Evolutionary conservation across 257 asterid species (phyloP).

Genomic region (Petrea volubilis): DNA sequence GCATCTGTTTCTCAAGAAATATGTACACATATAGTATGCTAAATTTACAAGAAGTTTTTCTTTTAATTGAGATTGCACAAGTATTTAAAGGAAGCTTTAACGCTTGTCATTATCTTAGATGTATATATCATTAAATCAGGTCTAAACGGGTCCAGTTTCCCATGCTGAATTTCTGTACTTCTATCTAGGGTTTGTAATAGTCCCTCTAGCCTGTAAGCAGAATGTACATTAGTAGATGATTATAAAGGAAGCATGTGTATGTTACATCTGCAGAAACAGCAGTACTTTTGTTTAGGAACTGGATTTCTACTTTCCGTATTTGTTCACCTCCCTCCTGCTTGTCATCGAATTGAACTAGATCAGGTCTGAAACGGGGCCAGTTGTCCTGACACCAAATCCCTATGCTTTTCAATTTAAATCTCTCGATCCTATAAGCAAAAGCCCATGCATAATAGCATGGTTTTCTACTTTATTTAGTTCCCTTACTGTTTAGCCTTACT

Average conservation of each 20-base stretch:
- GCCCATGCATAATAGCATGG: neutral
- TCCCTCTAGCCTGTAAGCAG: constrained; percentile 15
- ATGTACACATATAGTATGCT: too few relatives aligned
- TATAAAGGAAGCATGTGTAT: neutral
- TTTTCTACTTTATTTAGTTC: neutral
- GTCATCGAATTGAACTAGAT: neutral
- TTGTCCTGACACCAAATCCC: neutral
- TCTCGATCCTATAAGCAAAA: neutral
- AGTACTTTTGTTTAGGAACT: neutral
- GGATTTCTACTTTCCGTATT: neutral
- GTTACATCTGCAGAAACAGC: neutral
- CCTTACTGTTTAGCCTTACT: neutral
- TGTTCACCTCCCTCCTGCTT: neutral
- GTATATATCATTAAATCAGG: neutral
- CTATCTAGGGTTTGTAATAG: neutral
- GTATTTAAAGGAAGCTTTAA: neutral
- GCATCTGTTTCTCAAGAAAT: neutral
- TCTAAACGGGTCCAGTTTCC: neutral
- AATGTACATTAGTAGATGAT: neutral
- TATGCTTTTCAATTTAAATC: neutral
- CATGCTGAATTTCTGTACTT: neutral
- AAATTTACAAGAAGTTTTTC: neutral
- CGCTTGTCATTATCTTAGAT: neutral
- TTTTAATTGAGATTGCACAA: neutral
- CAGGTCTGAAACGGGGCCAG: neutral